Evolutionary conservation across 169 alveolate genomes (phyloP).

Genomic region (Eimeria falciformis): DNA sequence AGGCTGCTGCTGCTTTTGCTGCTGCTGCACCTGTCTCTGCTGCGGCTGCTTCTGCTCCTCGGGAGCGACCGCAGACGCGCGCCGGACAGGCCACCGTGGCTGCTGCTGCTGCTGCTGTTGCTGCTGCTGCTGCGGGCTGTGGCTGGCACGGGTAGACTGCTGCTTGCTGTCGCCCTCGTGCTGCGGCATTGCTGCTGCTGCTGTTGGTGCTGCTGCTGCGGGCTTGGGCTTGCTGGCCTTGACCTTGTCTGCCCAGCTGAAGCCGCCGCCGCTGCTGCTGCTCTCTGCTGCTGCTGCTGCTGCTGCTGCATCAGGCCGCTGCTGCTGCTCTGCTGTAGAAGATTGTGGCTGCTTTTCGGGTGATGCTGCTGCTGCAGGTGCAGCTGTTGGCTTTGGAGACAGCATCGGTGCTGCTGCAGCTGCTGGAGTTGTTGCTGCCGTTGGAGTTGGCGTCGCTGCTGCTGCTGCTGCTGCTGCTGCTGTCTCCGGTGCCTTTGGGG

Average conservation of each 20-base stretch:
- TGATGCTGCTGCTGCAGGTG: background rate
- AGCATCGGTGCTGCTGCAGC: background rate
- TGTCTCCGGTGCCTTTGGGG: background rate
- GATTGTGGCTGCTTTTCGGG: background rate
- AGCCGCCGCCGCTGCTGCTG: constrained; percentile 22
- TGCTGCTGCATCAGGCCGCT: background rate
- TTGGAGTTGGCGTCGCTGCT: background rate
- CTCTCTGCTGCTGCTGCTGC: background rate
- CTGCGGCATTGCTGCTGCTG: constrained; percentile 7
- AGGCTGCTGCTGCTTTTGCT: constrained; percentile 1
- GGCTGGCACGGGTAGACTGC: background rate
- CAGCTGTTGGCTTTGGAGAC: background rate
- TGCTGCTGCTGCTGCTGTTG: constrained; percentile 51
- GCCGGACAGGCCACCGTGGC: background rate
- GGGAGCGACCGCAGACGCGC: background rate
- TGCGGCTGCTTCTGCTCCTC: background rate
- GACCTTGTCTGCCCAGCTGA: constrained; percentile 4
- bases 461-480: constrained; percentile 37
- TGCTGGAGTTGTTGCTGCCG: background rate
- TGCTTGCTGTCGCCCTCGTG: background rate
- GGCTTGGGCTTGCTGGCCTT: constrained; percentile 11
- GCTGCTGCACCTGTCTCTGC: background rate
- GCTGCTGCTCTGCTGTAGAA: constrained; percentile 9
- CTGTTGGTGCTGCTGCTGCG: background rate
- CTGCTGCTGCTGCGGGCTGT: constrained; percentile 6